These are phyloP conservation scores for Cercospora zeae-maydis DNA, from an alignment of 2,329 filamentous ascomycete genomes.

Conservation along the genomic window DNA sequence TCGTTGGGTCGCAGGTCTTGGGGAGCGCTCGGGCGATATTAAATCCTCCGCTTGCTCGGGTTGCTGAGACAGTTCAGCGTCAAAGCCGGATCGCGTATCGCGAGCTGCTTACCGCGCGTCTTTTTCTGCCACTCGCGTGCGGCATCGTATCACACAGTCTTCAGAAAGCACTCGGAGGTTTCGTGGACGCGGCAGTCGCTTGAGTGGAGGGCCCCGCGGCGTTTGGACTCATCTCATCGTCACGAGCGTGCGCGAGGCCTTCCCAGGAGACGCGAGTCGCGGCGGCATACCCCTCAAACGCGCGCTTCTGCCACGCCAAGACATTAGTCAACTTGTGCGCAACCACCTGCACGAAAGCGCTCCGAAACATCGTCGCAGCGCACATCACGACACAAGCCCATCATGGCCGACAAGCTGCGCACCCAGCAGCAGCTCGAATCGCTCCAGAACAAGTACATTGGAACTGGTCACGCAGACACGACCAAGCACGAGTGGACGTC, in stretches of 20 bases:
- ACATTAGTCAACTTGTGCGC: neutral
- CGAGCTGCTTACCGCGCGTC: constrained; percentile 29
- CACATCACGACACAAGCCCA: neutral
- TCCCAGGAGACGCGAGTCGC: neutral
- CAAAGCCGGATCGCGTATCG: neutral
- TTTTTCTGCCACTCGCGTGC: constrained; percentile 25
- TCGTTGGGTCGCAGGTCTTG: constrained; percentile 33
- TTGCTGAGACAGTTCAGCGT: constrained; percentile 15
- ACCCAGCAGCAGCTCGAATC: constrained; percentile 96
- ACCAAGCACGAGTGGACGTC: constrained; percentile 96
- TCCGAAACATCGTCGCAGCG: neutral
- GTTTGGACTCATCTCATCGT: neutral
- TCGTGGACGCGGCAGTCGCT: neutral
- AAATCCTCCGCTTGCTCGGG: constrained; percentile 25
- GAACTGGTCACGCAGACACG: constrained; percentile 93
- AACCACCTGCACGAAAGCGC: neutral
- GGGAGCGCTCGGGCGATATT: constrained; percentile 23
- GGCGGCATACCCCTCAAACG: neutral
- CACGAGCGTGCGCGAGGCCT: neutral
- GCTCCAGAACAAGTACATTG: constrained; percentile 91
- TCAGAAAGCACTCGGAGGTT: neutral
- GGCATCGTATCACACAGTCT: constrained; percentile 15
- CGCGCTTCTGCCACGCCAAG: neutral
- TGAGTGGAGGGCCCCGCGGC: neutral
- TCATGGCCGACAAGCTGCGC: constrained; percentile 88